Evolutionary conservation across 495 filamentous ascomycete genomes (phyloP).

Genomic region (Aspergillus mulundensis): DNA sequence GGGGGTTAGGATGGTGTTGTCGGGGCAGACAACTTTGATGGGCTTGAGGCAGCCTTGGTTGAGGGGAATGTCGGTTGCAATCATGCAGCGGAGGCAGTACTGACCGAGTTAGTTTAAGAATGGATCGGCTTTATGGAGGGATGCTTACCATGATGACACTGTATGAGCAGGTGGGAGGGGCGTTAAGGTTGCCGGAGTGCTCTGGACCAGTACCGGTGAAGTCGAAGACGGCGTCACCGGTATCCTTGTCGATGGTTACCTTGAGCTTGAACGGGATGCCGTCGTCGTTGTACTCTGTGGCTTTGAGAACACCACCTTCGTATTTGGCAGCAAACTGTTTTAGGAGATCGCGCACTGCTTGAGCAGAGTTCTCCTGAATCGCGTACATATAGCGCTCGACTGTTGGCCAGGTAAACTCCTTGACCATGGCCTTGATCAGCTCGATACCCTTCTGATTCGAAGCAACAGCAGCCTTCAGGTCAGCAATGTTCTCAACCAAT

Average conservation of each 20-base stretch:
- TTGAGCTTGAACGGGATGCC: constrained; percentile 82
- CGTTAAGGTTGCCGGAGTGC: constrained; percentile 89
- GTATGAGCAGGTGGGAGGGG: constrained; percentile 82
- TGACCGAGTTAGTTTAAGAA: background rate
- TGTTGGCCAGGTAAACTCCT: constrained; percentile 83
- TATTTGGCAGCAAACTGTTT: constrained; percentile 71
- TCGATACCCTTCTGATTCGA: constrained; percentile 95
- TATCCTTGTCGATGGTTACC: constrained; percentile 73
- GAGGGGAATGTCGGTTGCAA: constrained; percentile 83
- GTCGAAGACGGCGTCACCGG: constrained; percentile 86
- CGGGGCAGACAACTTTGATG: constrained; percentile 74
- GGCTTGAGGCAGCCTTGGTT: constrained; percentile 92
- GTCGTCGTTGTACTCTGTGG: constrained; percentile 91
- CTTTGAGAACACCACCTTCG: constrained; percentile 68
- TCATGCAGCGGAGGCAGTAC: constrained; percentile 83
- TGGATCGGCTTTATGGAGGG: background rate
- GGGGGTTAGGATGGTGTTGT: constrained; percentile 72
- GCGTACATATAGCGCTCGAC: constrained; percentile 91
- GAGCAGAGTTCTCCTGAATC: constrained; percentile 89
- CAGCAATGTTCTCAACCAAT: constrained; percentile 87
- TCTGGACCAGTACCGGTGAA: constrained; percentile 80
- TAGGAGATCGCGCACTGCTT: constrained; percentile 72
- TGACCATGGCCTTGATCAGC: constrained; percentile 75
- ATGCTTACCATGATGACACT: constrained; percentile 48
- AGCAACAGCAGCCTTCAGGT: constrained; percentile 90